Evolutionary conservation across 2,329 filamentous ascomycete genomes (phyloP).

Genomic region (Xylariaceae sp.): DNA sequence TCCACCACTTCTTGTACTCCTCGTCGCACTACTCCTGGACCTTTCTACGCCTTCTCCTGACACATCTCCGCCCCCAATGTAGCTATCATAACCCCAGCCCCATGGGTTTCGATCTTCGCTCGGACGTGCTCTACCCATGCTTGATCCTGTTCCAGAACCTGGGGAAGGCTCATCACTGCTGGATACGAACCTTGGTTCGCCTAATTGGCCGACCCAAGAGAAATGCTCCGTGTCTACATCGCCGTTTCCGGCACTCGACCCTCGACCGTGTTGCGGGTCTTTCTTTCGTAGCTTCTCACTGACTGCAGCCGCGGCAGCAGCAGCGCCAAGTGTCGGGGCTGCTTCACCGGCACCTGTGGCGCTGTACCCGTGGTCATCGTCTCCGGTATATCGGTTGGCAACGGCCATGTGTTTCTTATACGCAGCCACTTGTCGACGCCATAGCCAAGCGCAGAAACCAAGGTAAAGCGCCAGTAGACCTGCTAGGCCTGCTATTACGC

Average conservation of each 20-base stretch:
- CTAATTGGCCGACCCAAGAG: constrained; percentile 29
- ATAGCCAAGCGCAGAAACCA: constrained; percentile 71
- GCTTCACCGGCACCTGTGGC: background rate
- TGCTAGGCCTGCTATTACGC: constrained; percentile 63
- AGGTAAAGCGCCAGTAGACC: constrained; percentile 62
- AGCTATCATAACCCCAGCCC: constrained; percentile 20
- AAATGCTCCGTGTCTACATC: constrained; percentile 22
- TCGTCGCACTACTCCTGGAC: constrained; percentile 34
- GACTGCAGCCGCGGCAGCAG: constrained; percentile 4
- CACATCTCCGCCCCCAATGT: constrained; percentile 4
- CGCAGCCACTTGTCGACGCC: constrained; percentile 65
- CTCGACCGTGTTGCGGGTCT: background rate
- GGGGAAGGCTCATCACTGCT: constrained; percentile 24
- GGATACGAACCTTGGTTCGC: constrained; percentile 20
- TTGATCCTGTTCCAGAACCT: constrained; percentile 20
- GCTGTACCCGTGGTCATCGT: constrained; percentile 9
- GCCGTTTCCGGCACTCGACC: constrained; percentile 9
- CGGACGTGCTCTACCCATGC: constrained; percentile 16
- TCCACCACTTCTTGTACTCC: constrained; percentile 35
- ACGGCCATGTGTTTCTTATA: constrained; percentile 70
- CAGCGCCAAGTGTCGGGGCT: background rate
- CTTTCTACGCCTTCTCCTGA: constrained; percentile 20
- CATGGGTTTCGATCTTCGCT: constrained; percentile 30
- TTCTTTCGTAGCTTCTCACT: constrained; percentile 30
- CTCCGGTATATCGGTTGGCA: constrained; percentile 51